Evolutionary conservation across 2,329 filamentous ascomycete genomes (phyloP).

Genomic region (Thelonectria blattea): DNA sequence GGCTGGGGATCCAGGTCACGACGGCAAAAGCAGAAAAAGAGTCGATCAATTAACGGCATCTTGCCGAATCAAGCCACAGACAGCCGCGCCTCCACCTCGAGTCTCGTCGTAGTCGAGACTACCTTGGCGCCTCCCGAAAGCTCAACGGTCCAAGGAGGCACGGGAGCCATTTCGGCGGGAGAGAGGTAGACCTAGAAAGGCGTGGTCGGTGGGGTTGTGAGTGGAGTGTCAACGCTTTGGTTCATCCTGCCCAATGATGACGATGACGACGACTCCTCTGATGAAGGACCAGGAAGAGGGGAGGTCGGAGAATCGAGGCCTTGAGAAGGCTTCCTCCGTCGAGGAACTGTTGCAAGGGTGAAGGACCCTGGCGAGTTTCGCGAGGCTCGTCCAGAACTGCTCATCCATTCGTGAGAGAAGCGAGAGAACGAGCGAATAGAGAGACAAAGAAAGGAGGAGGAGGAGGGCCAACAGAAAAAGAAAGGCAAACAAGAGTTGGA

Average conservation of each 20-base stretch:
- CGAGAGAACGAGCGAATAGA: background rate
- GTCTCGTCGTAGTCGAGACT: constrained; percentile 4
- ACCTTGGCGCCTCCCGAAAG: constrained; percentile 19
- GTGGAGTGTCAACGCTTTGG: constrained; percentile 13
- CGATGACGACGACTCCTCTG: constrained; percentile 19
- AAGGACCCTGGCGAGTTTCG: background rate
- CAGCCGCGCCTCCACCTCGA: constrained; percentile 2
- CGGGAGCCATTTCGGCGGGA: constrained; percentile 17
- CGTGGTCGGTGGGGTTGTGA: constrained; percentile 9
- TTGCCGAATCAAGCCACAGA: constrained; percentile 18
- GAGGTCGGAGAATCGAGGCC: constrained; percentile 8
- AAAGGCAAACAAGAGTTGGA: background rate
- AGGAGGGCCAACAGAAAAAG: background rate
- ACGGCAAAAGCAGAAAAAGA: background rate
- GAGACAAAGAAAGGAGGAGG: background rate
- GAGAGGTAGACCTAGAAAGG: constrained; percentile 9
- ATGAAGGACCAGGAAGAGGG: constrained; percentile 9
- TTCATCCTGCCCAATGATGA: constrained; percentile 18
- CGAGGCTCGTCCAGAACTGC: background rate
- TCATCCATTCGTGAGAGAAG: background rate
- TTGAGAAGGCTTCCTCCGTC: background rate
- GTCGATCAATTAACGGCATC: background rate
- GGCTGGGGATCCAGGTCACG: background rate
- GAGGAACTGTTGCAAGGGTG: constrained; percentile 4
- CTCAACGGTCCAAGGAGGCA: constrained; percentile 14